Percentiles rank a stretch among this genome's conserved stretches.
Conservation (phyloP, 371 early-diverging fungal genomes). For the Mortierella sp. region DNA sequence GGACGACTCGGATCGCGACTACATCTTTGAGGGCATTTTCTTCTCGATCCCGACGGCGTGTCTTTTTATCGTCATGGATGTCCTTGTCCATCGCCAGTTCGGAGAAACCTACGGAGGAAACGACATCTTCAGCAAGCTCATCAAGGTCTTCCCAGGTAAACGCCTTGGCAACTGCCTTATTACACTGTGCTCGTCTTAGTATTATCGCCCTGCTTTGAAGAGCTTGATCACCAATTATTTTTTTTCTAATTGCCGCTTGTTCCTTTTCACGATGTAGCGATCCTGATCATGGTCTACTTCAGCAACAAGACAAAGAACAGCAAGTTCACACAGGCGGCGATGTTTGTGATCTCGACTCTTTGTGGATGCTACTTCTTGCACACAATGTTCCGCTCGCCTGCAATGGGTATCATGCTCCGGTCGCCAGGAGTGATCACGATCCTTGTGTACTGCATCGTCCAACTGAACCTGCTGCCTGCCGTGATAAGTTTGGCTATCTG, state of each 20-base stretch:
- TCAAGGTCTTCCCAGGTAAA: constrained; percentile 69
- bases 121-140: constrained; percentile 55
- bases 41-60: constrained; percentile 68
- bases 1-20: constrained; percentile 58
- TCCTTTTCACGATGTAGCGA: constrained; percentile 44
- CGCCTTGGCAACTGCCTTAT: background rate
- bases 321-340: constrained; percentile 59
- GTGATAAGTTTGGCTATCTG: constrained; percentile 62
- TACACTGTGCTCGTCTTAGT: background rate
- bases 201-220: background rate
- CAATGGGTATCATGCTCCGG: constrained; percentile 73
- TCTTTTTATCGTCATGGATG: constrained; percentile 68
- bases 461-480: constrained; percentile 70
- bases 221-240: background rate
- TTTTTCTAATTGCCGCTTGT: background rate
- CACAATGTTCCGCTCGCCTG: constrained; percentile 69
- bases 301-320: constrained; percentile 66
- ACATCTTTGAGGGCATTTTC: constrained; percentile 70
- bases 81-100: constrained; percentile 71
- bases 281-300: constrained; percentile 67
- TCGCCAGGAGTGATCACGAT: constrained; percentile 74
- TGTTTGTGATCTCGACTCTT: constrained; percentile 60
- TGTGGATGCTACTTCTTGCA: constrained; percentile 69
- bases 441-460: constrained; percentile 72
- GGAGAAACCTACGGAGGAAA: constrained; percentile 64